phyloP scores from a whole-genome alignment of 805 yeast genomes.

The Cyberlindnera subsufficiens region DNA sequence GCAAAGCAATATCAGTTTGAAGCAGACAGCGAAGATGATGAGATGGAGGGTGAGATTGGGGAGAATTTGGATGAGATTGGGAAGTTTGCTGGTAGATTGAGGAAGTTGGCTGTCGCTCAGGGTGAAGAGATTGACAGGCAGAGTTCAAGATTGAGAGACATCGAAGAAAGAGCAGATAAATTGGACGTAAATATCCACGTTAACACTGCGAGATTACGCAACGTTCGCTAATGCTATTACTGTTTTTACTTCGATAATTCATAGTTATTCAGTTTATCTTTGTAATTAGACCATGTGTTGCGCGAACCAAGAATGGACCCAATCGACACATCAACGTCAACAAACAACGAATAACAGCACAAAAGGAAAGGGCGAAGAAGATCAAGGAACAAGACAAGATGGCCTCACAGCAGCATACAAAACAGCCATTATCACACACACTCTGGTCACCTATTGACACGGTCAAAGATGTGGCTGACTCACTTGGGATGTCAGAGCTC shows the following conservation, averaged over 20 bases:
- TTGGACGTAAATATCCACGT: slow-evolving; percentile 80
- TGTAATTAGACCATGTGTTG: too few species aligned
- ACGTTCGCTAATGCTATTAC: slow-evolving; percentile 11
- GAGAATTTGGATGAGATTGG: slow-evolving; percentile 75
- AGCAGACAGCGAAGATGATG: slow-evolving; percentile 89
- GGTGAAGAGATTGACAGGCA: slow-evolving; percentile 77
- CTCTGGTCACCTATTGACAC: slow-evolving; percentile 98
- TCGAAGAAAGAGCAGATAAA: slow-evolving; percentile 80
- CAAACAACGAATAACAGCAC: background rate
- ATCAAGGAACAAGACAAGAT: background rate
- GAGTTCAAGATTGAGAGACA: slow-evolving; percentile 62
- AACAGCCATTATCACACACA: slow-evolving; percentile 71
- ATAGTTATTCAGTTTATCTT: too few species aligned
- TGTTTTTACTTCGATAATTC: background rate
- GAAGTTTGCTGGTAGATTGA: slow-evolving; percentile 62
- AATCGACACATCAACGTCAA: background rate
- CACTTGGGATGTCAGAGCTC: slow-evolving; percentile 68
- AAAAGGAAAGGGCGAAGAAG: too few species aligned
- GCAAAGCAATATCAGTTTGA: slow-evolving; percentile 77
- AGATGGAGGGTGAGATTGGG: slow-evolving; percentile 83
- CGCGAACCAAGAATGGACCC: too few species aligned
- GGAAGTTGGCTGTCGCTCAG: slow-evolving; percentile 64
- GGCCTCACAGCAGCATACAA: slow-evolving; percentile 4
- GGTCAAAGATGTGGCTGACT: slow-evolving; percentile 92
- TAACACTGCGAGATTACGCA: slow-evolving; percentile 62